Conservation (phyloP, 78 protist genomes). For the Dictyostelium capitatum region DNA sequence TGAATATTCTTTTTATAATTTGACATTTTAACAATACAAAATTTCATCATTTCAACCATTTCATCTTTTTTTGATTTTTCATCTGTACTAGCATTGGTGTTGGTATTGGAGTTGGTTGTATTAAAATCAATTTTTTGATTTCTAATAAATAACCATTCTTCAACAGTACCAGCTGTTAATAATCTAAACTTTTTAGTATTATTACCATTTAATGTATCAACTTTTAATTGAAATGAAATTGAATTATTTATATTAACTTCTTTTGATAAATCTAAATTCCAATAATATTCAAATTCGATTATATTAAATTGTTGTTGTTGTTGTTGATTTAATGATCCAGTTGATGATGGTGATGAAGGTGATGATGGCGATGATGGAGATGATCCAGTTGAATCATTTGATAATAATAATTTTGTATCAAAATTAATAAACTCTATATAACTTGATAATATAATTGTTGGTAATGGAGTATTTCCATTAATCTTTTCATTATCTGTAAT, state of each 20-base stretch:
- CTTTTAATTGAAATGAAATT: not conserved
- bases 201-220: not conserved
- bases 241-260: slow-evolving; percentile 8
- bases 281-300: slow-evolving; percentile 34
- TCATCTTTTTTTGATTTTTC: slow-evolving; percentile 27
- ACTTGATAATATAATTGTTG: slow-evolving; percentile 7
- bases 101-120: not conserved
- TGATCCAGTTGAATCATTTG: not conserved
- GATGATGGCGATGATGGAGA: not conserved
- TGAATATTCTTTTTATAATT: slow-evolving; percentile 8
- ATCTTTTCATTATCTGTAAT: not conserved
- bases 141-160: slow-evolving; percentile 55
- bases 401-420: not conserved
- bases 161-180: slow-evolving; percentile 37
- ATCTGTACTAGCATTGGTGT: not conserved
- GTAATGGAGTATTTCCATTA: not conserved
- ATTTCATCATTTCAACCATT: slow-evolving; percentile 77
- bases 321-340: not conserved
- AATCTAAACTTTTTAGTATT: not conserved
- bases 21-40: slow-evolving; percentile 66
- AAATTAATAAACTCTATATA: not conserved
- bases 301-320: not conserved
- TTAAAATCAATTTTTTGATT: slow-evolving; percentile 1
- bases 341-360: not conserved
- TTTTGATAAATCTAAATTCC: not conserved